Evolutionary conservation across 139 green algal species (phyloP).

Genomic region (Coelastrella sp.): DNA sequence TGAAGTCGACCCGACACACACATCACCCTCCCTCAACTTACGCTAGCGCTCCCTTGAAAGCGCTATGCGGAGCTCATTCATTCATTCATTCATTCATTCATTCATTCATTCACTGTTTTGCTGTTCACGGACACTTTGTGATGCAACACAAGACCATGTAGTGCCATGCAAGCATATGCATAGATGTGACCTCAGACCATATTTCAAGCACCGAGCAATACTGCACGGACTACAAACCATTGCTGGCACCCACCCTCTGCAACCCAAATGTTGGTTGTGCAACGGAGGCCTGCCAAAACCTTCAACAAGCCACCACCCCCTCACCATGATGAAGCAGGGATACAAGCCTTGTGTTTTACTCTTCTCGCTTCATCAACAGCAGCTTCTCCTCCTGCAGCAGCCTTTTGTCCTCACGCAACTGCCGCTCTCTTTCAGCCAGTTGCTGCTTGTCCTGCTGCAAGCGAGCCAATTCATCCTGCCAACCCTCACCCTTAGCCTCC

Average conservation of each 20-base stretch:
- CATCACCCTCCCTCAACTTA: no score
- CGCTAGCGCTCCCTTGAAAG: no score
- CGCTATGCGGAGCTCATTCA: no score
- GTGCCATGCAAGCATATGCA: no score
- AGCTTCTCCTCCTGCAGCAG: slow-evolving; percentile 1
- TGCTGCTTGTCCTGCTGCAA: slow-evolving; percentile 15
- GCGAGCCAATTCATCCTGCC: slow-evolving; percentile 5
- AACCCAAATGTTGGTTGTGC: background rate
- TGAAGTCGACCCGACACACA: no score
- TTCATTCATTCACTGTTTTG: no score
- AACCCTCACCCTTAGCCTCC: slow-evolving; percentile 18
- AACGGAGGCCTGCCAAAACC: background rate
- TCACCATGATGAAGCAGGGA: background rate
- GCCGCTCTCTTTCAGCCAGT: background rate
- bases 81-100: no score
- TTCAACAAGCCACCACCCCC: background rate
- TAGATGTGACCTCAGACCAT: no score
- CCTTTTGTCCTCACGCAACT: background rate
- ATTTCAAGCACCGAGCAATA: no score
- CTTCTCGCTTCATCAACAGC: slow-evolving; percentile 1
- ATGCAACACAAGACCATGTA: no score
- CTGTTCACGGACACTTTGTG: no score
- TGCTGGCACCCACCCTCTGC: background rate
- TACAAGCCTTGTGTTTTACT: background rate
- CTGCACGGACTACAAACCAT: background rate